These are phyloP conservation scores for Pontederia paniculata DNA, from an alignment of 176 grass and related monocot genomes.

Conservation along the genomic window DNA sequence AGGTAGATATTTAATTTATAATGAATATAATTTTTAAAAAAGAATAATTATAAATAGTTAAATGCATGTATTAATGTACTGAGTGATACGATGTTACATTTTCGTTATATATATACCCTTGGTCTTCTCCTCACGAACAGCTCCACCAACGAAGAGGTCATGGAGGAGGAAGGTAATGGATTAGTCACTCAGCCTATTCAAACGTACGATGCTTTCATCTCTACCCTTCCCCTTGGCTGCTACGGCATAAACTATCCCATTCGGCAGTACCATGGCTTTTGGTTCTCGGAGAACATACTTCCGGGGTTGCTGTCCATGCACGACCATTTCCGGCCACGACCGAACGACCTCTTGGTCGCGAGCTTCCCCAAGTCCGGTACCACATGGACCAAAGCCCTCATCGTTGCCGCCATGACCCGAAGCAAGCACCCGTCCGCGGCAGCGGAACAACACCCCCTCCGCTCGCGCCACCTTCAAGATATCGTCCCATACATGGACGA, in stretches of 20 bases:
- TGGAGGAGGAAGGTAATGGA: too few species aligned
- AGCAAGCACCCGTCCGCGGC: not conserved
- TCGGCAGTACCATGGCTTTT: slow-evolving; percentile 23
- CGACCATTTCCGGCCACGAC: not conserved
- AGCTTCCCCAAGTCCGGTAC: slow-evolving; percentile 36
- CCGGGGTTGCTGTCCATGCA: not conserved
- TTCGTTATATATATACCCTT: too few species aligned
- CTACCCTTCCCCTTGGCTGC: not conserved
- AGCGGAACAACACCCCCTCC: slow-evolving; percentile 28
- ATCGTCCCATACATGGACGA: slow-evolving; percentile 21
- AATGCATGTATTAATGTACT: too few species aligned
- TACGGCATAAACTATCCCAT: not conserved
- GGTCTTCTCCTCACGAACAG: too few species aligned
- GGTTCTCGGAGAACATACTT: slow-evolving; percentile 7
- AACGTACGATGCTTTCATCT: too few species aligned
- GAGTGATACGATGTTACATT: too few species aligned
- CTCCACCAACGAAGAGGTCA: too few species aligned
- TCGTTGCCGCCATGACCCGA: slow-evolving; percentile 11
- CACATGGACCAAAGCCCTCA: slow-evolving; percentile 35
- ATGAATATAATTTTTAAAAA: too few species aligned
- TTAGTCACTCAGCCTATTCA: too few species aligned
- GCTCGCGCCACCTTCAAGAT: slow-evolving; percentile 20
- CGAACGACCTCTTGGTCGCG: slow-evolving; percentile 18
- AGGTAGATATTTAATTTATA: too few species aligned
- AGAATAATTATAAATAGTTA: too few species aligned